Conservation (phyloP, 169 alveolate species). For the Plasmodium adleri region DNA sequence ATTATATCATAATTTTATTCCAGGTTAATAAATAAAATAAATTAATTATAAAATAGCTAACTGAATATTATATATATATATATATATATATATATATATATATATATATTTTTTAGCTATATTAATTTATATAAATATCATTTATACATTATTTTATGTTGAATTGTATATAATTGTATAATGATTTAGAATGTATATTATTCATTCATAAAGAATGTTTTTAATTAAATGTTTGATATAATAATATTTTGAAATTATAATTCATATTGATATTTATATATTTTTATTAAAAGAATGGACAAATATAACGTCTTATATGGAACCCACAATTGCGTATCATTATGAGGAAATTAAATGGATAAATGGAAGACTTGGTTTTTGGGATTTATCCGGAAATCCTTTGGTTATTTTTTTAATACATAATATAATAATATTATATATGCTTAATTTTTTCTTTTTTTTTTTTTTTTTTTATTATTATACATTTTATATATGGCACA, state of each 20-base stretch:
- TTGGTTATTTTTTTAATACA: conserved; percentile 21
- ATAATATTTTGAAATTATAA: too few species aligned
- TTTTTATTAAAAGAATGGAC: conserved; percentile 71
- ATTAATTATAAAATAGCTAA: background rate
- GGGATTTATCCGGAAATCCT: conserved; percentile 74
- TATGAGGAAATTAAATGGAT: conserved; percentile 65
- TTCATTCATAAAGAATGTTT: too few species aligned
- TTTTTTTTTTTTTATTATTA: conserved; percentile 7
- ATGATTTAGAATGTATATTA: too few species aligned
- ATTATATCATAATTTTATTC: conserved; percentile 72
- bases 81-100: background rate
- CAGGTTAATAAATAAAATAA: conserved; percentile 38
- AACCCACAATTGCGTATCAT: conserved; percentile 74
- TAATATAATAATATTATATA: background rate
- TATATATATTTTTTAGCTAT: background rate
- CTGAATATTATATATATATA: background rate
- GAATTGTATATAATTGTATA: too few species aligned
- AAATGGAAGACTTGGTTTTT: conserved; percentile 70
- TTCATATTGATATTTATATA: background rate
- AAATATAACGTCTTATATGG: conserved; percentile 61
- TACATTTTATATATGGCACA: background rate
- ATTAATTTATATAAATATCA: too few species aligned
- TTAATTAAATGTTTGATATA: too few species aligned
- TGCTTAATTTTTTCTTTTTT: background rate
- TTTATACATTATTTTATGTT: too few species aligned